These are phyloP conservation scores for Candida manassasensis DNA, from an alignment of 805 yeast species.

Conservation along the genomic window DNA sequence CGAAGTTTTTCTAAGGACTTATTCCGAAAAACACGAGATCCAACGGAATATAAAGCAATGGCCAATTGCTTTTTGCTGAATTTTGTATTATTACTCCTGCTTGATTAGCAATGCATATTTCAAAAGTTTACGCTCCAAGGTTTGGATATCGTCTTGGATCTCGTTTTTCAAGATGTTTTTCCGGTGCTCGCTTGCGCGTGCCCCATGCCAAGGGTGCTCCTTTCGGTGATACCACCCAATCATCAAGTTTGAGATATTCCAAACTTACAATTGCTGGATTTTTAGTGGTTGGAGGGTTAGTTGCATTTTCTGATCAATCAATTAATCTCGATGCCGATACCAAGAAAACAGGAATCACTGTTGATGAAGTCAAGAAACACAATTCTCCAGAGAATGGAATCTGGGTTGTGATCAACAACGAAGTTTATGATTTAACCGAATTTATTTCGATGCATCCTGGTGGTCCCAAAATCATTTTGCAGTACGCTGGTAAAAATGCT, in stretches of 20 bases:
- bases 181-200: no score
- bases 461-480: conserved; percentile 41
- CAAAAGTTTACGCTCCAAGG: no score
- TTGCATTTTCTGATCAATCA: neutral
- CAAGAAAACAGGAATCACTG: conserved; percentile 8
- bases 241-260: neutral
- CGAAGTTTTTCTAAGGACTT: no score
- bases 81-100: no score
- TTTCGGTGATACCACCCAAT: no score
- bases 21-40: no score
- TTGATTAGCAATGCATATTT: no score
- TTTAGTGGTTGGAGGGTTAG: neutral
- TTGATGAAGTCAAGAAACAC: conserved; percentile 15
- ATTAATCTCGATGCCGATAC: conserved; percentile 3
- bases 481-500: conserved; percentile 60
- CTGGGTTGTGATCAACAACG: conserved; percentile 32
- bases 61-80: no score
- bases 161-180: no score
- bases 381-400: conserved; percentile 10
- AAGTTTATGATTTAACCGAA: conserved; percentile 33
- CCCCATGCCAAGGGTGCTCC: no score
- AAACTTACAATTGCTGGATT: neutral
- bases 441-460: conserved; percentile 48
- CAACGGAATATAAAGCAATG: no score
- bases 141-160: no score